Evolutionary conservation across 345 rosid species (phyloP).

Genomic region (Microcos paniculata): DNA sequence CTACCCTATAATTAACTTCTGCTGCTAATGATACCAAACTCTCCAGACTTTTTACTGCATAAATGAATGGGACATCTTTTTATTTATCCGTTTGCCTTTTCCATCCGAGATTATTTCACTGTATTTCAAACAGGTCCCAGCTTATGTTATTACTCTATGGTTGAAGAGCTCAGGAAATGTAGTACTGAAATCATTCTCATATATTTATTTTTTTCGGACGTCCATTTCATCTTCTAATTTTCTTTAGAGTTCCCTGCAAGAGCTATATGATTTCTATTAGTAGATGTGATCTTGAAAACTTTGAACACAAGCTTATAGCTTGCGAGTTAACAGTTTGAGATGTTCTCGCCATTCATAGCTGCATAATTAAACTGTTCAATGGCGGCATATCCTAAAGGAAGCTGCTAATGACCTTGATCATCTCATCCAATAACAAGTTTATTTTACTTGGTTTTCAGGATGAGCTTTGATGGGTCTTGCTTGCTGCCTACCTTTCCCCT

Average conservation of each 20-base stretch:
- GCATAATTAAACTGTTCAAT: not conserved
- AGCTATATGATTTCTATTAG: too few species aligned
- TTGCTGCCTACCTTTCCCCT: not conserved
- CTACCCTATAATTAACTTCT: not conserved
- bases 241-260: too few species aligned
- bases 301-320: not conserved
- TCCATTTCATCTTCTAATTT: too few species aligned
- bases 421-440: not conserved
- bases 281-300: too few species aligned
- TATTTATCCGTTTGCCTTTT: too few species aligned
- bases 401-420: not conserved
- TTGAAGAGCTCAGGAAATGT: not conserved
- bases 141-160: not conserved
- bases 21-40: not conserved
- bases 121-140: not conserved
- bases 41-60: not conserved
- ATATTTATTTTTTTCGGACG: too few species aligned
- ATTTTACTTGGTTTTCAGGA: conserved; percentile 31
- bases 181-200: not conserved
- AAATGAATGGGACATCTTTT: not conserved
- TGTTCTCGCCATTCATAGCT: not conserved
- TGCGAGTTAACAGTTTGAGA: not conserved
- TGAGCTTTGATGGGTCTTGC: conserved; percentile 38
- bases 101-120: not conserved
- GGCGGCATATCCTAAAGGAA: not conserved